Evolutionary conservation across 2,329 filamentous ascomycete genomes (phyloP).

Genomic region (Decorospora gaudefroyi): DNA sequence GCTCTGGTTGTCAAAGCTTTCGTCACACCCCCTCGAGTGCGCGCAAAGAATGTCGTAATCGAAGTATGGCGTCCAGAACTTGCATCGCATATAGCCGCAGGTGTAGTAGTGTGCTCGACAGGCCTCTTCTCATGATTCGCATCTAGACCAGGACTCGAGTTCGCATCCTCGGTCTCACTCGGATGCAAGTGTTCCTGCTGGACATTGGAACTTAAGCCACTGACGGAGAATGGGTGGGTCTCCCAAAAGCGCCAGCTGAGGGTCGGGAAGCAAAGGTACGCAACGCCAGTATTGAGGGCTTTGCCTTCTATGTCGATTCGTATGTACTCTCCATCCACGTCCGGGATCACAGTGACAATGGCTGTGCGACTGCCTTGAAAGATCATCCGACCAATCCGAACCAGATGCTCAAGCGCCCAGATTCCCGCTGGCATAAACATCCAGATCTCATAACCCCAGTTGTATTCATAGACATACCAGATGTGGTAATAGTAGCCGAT

Average conservation of each 20-base stretch:
- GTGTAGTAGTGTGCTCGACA: too few species aligned
- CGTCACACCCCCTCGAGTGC: too few species aligned
- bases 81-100: too few species aligned
- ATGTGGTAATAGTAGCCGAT: conserved; percentile 47
- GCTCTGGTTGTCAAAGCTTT: too few species aligned
- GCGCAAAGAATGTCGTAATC: too few species aligned
- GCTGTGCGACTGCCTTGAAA: conserved; percentile 48
- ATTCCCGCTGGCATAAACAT: conserved; percentile 51
- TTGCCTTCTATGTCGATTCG: conserved; percentile 1
- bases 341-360: conserved; percentile 46
- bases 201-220: too few species aligned
- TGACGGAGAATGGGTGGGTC: conserved; percentile 58
- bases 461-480: conserved; percentile 38
- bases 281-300: not conserved
- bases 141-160: too few species aligned
- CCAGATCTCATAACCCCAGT: conserved; percentile 53
- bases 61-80: too few species aligned
- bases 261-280: conserved; percentile 58
- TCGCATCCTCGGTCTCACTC: too few species aligned
- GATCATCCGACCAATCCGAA: conserved; percentile 48
- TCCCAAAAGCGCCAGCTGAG: conserved; percentile 53
- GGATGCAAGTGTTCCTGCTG: too few species aligned
- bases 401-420: conserved; percentile 55
- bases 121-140: too few species aligned
- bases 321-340: conserved; percentile 23